Evolutionary conservation across 2,329 filamentous ascomycete genomes (phyloP).

Genomic region (Sclerotinia sclerotiorum): DNA sequence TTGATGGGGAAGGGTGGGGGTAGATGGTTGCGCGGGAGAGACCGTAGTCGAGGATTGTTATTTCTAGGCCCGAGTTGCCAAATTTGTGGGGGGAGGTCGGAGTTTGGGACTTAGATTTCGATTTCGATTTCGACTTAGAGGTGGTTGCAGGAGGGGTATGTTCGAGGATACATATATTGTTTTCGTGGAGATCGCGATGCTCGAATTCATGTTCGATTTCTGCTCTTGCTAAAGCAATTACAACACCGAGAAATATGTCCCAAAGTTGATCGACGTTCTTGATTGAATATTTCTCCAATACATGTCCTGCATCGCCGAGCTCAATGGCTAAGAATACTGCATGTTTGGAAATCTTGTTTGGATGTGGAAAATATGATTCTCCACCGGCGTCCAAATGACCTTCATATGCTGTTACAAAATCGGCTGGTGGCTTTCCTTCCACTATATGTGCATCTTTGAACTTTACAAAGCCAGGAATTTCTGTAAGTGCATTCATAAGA

Average conservation of each 20-base stretch:
- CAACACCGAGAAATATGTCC: conserved; percentile 62
- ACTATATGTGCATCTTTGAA: conserved; percentile 66
- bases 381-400: conserved; percentile 27
- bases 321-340: conserved; percentile 63
- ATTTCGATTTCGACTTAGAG: neutral
- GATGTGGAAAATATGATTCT: conserved; percentile 59
- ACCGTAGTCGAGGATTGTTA: conserved; percentile 66
- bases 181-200: conserved; percentile 66
- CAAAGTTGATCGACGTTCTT: conserved; percentile 53
- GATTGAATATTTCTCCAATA: conserved; percentile 59
- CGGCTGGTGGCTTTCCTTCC: conserved; percentile 53
- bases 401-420: conserved; percentile 55
- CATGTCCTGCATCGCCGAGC: conserved; percentile 60
- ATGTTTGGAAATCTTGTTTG: conserved; percentile 57
- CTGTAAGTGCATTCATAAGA: conserved; percentile 63
- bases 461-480: conserved; percentile 63
- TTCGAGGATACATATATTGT: conserved; percentile 57
- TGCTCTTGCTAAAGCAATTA: conserved; percentile 59
- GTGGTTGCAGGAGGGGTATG: neutral
- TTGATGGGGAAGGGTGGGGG: conserved; percentile 31
- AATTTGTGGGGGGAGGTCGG: conserved; percentile 43
- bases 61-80: conserved; percentile 60
- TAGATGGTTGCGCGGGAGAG: conserved; percentile 57
- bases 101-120: neutral
- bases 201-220: conserved; percentile 61